A percentile compares a stretch with the other conserved stretches of the same genome.
Conservation (phyloP, 2,329 filamentous ascomycete genomes). For the Chaetothyriales sp. region DNA sequence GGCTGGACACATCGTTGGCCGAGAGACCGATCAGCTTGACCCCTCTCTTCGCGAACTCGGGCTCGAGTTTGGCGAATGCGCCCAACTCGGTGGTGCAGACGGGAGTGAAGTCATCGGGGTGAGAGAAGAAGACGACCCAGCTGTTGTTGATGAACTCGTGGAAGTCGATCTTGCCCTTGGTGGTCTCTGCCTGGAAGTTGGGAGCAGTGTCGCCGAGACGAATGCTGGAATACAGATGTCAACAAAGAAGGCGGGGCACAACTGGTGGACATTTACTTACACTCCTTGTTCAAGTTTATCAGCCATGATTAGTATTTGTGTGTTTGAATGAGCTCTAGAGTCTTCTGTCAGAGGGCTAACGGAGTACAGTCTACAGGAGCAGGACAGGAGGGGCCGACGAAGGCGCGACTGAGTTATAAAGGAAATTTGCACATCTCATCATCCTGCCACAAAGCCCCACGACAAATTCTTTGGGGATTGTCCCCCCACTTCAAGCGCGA, state of each 20-base stretch:
- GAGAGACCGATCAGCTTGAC: conserved; percentile 47
- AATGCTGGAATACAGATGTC: conserved; percentile 27
- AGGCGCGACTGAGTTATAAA: neutral
- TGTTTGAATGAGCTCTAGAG: neutral
- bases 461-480: neutral
- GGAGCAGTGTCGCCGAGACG: conserved; percentile 52
- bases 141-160: conserved; percentile 56
- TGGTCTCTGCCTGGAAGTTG: conserved; percentile 55
- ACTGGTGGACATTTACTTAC: neutral
- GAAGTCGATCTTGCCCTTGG: conserved; percentile 52
- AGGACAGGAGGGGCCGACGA: neutral
- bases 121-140: conserved; percentile 57
- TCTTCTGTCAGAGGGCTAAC: neutral
- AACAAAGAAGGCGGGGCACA: neutral
- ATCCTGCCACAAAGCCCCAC: neutral
- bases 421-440: neutral
- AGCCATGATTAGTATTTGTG: neutral
- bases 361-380: neutral
- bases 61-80: conserved; percentile 48
- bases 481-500: neutral
- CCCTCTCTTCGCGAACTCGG: conserved; percentile 46
- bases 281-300: neutral
- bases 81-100: conserved; percentile 46
- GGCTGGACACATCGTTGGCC: conserved; percentile 43
- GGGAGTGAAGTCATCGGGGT: conserved; percentile 37